phyloP scores from a whole-genome alignment of 768 basidiomycete species.

The Imleria badia region DNA sequence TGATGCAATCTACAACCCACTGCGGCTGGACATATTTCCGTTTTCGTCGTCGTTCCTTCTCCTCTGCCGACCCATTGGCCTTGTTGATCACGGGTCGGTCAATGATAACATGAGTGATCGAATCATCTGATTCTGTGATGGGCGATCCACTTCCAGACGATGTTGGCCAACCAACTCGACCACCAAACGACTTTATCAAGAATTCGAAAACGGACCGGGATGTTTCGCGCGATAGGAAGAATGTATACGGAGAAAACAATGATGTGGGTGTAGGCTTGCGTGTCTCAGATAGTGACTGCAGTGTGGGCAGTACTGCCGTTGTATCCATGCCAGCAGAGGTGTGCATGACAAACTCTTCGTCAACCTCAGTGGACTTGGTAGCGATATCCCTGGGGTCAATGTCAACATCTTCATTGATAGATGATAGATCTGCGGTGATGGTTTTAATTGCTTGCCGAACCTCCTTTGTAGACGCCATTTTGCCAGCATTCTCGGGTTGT shows the following conservation, averaged over 20 bases:
- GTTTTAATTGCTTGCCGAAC: constrained; percentile 50
- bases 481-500: constrained; percentile 16
- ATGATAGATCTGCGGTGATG: constrained; percentile 30
- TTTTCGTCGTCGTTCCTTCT: constrained; percentile 59
- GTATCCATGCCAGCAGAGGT: constrained; percentile 51
- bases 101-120: constrained; percentile 93
- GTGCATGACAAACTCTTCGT: constrained; percentile 70
- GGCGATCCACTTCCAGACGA: constrained; percentile 84
- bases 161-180: constrained; percentile 85
- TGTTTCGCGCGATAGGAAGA: constrained; percentile 93
- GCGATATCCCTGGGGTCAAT: constrained; percentile 35
- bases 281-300: constrained; percentile 61
- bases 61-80: constrained; percentile 50
- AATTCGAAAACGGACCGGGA: constrained; percentile 94
- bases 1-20: constrained; percentile 97
- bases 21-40: constrained; percentile 95
- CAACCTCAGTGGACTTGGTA: constrained; percentile 34
- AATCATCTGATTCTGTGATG: constrained; percentile 70
- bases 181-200: constrained; percentile 87
- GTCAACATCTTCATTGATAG: constrained; percentile 38
- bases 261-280: constrained; percentile 56
- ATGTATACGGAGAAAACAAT: constrained; percentile 82
- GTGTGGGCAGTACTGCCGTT: constrained; percentile 57
- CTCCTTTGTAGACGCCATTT: constrained; percentile 54
- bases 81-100: constrained; percentile 72